Conservation (phyloP, 108 stramenopile species). For the Seminavis robusta region DNA sequence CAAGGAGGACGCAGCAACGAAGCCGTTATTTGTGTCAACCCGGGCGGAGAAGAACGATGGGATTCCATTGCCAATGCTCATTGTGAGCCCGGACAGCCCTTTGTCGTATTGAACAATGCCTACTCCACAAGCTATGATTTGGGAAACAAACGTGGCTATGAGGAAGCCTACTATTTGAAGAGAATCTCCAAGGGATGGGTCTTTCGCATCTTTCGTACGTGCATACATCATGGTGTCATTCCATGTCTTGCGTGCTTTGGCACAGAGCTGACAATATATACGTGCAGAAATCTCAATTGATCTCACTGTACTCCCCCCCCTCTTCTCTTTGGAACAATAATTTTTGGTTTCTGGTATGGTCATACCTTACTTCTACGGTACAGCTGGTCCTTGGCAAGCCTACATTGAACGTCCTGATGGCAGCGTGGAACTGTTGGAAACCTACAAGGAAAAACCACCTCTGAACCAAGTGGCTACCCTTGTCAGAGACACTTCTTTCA, state of each 20-base stretch:
- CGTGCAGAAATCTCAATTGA: too few relatives aligned
- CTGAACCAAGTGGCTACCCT: constrained; percentile 69
- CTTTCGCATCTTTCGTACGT: constrained; percentile 69
- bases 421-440: constrained; percentile 61
- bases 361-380: too few relatives aligned
- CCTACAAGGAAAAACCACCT: constrained; percentile 74
- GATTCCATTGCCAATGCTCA: constrained; percentile 49
- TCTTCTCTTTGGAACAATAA: too few relatives aligned
- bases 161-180: constrained; percentile 82
- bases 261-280: too few relatives aligned
- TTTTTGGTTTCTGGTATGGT: too few relatives aligned
- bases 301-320: too few relatives aligned
- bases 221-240: too few relatives aligned
- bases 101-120: constrained; percentile 75
- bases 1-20: constrained; percentile 49
- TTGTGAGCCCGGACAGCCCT: constrained; percentile 46
- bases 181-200: constrained; percentile 86
- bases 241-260: too few relatives aligned
- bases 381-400: constrained; percentile 88
- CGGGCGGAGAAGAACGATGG: constrained; percentile 84
- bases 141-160: constrained; percentile 73
- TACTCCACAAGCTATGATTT: constrained; percentile 85
- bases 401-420: constrained; percentile 85
- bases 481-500: constrained; percentile 83
- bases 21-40: constrained; percentile 71